These are phyloP conservation scores for Penicillium sp. DNA, from an alignment of 2,329 filamentous ascomycete species.

Conservation along the genomic window DNA sequence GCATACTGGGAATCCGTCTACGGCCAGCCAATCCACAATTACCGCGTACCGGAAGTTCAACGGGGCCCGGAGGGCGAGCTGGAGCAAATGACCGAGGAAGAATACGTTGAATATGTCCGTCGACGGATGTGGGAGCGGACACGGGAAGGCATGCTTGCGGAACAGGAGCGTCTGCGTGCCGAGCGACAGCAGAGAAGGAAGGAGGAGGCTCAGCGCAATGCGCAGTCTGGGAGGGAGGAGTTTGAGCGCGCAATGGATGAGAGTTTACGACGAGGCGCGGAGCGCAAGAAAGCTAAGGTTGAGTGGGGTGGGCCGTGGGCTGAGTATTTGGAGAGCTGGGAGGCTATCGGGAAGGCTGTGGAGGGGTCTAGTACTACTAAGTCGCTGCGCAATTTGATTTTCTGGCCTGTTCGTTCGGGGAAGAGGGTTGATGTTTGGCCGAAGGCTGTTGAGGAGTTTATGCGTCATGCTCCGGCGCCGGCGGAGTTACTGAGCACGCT, in stretches of 20 bases:
- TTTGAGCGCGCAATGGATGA: constrained; percentile 67
- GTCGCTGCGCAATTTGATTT: constrained; percentile 48
- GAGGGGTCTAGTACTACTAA: constrained; percentile 14
- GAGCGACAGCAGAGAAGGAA: constrained; percentile 51
- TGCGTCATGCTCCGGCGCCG: constrained; percentile 54
- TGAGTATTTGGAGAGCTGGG: constrained; percentile 66
- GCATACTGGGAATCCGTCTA: constrained; percentile 96
- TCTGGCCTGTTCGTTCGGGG: constrained; percentile 73
- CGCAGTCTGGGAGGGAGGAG: constrained; percentile 29
- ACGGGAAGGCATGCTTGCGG: constrained; percentile 77
- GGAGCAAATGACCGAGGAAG: constrained; percentile 87
- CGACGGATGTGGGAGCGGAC: constrained; percentile 95
- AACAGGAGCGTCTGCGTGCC: constrained; percentile 63
- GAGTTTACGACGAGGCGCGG: constrained; percentile 66
- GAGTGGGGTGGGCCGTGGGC: constrained; percentile 62
- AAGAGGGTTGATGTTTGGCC: constrained; percentile 57
- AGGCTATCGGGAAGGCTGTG: constrained; percentile 41
- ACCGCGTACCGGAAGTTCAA: constrained; percentile 54
- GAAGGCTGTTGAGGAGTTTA: constrained; percentile 67
- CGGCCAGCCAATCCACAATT: constrained; percentile 87
- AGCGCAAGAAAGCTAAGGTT: constrained; percentile 48
- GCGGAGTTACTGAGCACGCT: constrained; percentile 54
- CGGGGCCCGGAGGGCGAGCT: constrained; percentile 58
- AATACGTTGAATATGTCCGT: constrained; percentile 84
- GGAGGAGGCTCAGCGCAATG: constrained; percentile 35